Percentiles rank a stretch among this genome's conserved stretches.
phyloP scores from a whole-genome alignment of 805 yeast genomes.

The Barnettozyma botsteinii region DNA sequence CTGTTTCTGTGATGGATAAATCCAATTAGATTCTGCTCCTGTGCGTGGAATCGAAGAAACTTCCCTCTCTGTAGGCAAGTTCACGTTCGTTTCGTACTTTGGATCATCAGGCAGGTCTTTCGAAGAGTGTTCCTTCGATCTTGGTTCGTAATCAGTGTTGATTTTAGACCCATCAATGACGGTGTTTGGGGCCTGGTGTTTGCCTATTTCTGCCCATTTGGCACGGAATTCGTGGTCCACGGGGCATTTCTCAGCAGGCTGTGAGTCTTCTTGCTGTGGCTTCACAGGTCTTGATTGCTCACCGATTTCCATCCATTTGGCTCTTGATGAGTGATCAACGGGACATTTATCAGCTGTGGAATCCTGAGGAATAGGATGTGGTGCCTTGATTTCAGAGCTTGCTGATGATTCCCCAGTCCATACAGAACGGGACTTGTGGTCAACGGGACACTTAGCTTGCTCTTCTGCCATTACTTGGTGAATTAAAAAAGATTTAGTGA shows the following conservation, averaged over 20 bases:
- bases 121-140: constrained; percentile 45
- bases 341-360: constrained; percentile 47
- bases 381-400: constrained; percentile 9
- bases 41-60: constrained; percentile 81
- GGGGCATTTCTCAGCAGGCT: constrained; percentile 46
- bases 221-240: constrained; percentile 57
- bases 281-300: constrained; percentile 14
- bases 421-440: constrained; percentile 31
- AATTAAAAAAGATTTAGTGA: no score
- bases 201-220: constrained; percentile 44
- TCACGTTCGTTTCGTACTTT: constrained; percentile 29
- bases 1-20: constrained; percentile 93
- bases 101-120: constrained; percentile 34
- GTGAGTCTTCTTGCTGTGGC: neutral
- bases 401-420: constrained; percentile 8
- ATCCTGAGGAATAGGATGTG: constrained; percentile 17
- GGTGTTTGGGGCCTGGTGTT: neutral
- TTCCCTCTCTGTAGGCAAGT: constrained; percentile 68
- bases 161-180: constrained; percentile 20
- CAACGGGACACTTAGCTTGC: constrained; percentile 45
- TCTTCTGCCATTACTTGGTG: constrained; percentile 17
- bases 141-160: constrained; percentile 14
- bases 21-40: constrained; percentile 66
- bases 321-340: constrained; percentile 58
- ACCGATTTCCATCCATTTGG: constrained; percentile 46